These are phyloP conservation scores for Microthyrium microscopicum DNA, from an alignment of 2,329 filamentous ascomycete genomes.

Conservation along the genomic window DNA sequence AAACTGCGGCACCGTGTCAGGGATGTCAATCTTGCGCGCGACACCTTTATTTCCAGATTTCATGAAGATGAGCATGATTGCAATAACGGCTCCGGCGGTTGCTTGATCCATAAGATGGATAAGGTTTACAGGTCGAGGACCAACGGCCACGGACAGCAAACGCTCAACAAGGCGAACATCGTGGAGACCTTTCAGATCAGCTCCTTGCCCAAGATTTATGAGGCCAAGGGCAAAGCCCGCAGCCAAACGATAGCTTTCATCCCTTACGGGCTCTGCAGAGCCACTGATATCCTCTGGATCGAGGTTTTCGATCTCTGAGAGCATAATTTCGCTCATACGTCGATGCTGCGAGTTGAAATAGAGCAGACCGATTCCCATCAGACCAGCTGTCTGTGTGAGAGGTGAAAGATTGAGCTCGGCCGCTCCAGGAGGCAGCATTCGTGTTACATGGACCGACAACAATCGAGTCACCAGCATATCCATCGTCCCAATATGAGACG, in stretches of 20 bases:
- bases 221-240: constrained; percentile 86
- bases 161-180: constrained; percentile 90
- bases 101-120: constrained; percentile 89
- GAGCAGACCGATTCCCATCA: constrained; percentile 90
- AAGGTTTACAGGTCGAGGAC: constrained; percentile 77
- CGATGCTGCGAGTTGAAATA: constrained; percentile 94
- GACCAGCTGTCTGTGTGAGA: constrained; percentile 83
- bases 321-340: constrained; percentile 97
- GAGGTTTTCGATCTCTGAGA: constrained; percentile 86
- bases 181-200: constrained; percentile 71
- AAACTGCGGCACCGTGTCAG: constrained; percentile 77
- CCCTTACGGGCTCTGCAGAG: constrained; percentile 61
- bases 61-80: constrained; percentile 86
- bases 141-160: constrained; percentile 67
- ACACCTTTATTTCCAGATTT: constrained; percentile 81
- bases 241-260: constrained; percentile 90
- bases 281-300: constrained; percentile 57
- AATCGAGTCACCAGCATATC: constrained; percentile 86
- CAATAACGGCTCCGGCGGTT: constrained; percentile 82
- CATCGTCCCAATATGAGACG: constrained; percentile 93
- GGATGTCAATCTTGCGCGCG: constrained; percentile 82
- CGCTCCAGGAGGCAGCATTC: constrained; percentile 81
- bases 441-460: constrained; percentile 86
- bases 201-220: constrained; percentile 87
- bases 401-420: constrained; percentile 89